A percentile compares a stretch with the other conserved stretches of the same genome.
These are phyloP conservation scores for Senna tora DNA, from an alignment of 306 rosid species.

Conservation along the genomic window DNA sequence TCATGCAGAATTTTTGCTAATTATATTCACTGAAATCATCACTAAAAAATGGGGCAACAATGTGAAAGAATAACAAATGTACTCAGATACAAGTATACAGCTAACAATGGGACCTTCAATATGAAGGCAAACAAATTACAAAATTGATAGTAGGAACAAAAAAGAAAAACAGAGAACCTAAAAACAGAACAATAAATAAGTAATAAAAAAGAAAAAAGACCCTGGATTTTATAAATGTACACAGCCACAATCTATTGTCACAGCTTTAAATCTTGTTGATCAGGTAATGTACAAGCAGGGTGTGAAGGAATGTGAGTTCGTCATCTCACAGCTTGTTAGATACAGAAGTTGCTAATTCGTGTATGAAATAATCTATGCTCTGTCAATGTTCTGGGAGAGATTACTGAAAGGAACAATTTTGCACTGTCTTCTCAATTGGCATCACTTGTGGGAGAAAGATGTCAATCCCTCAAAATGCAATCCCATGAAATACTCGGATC, in stretches of 20 bases:
- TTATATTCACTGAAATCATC: slow-evolving; percentile 36
- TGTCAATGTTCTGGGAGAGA: slow-evolving; percentile 40
- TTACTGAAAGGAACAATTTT: slow-evolving; percentile 41
- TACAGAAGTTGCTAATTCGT: slow-evolving; percentile 35
- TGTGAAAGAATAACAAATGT: slow-evolving; percentile 56
- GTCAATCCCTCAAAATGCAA: slow-evolving; percentile 51
- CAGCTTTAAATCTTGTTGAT: slow-evolving; percentile 37
- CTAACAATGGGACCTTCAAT: slow-evolving; percentile 46
- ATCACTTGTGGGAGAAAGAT: slow-evolving; percentile 44
- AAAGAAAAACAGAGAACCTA: slow-evolving; percentile 27
- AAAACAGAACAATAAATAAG: slow-evolving; percentile 22
- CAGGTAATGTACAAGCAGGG: slow-evolving; percentile 49
- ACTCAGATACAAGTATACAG: slow-evolving; percentile 36
- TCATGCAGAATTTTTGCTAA: slow-evolving; percentile 8
- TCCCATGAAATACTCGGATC: slow-evolving; percentile 55
- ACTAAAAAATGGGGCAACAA: slow-evolving; percentile 41
- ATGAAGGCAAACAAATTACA: slow-evolving; percentile 41
- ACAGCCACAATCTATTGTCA: slow-evolving; percentile 37
- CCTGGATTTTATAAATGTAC: slow-evolving; percentile 47
- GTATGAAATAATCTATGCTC: slow-evolving; percentile 32
- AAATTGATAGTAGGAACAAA: slow-evolving; percentile 26
- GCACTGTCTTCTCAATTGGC: slow-evolving; percentile 46
- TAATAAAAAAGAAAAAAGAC: slow-evolving; percentile 16
- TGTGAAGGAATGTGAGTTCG: slow-evolving; percentile 37
- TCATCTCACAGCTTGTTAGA: slow-evolving; percentile 35